Conservation (phyloP, 2,329 filamentous ascomycete genomes). For the Pseudogymnoascus sp. region DNA sequence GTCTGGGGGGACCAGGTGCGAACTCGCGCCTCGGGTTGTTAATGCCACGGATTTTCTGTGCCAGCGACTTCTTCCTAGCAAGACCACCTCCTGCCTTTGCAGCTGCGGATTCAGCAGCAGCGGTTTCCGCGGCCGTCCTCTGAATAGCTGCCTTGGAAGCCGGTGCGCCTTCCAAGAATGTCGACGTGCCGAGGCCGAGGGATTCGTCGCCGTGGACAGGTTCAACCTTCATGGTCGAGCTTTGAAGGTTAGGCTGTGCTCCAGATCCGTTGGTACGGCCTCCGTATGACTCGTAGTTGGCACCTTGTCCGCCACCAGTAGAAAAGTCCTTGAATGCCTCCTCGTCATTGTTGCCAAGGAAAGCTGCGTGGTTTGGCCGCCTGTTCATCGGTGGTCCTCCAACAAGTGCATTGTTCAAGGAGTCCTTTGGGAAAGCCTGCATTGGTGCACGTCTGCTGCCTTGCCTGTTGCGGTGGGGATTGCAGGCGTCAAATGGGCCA, state of each 20-base stretch:
- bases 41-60: constrained; percentile 81
- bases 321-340: constrained; percentile 82
- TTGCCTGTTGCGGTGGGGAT: constrained; percentile 85
- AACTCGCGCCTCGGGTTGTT: constrained; percentile 56
- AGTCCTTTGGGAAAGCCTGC: constrained; percentile 90
- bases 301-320: constrained; percentile 29
- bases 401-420: constrained; percentile 83
- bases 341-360: constrained; percentile 70
- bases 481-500: constrained; percentile 92
- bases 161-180: constrained; percentile 88
- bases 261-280: constrained; percentile 31
- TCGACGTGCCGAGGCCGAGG: constrained; percentile 81
- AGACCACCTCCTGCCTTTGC: constrained; percentile 45
- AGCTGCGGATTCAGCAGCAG: constrained; percentile 47
- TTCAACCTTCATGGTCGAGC: constrained; percentile 57
- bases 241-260: constrained; percentile 45
- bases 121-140: constrained; percentile 53
- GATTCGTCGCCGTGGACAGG: constrained; percentile 77
- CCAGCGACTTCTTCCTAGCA: constrained; percentile 87
- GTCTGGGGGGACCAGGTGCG: constrained; percentile 40
- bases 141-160: constrained; percentile 73
- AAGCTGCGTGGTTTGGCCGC: constrained; percentile 74
- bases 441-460: constrained; percentile 79
- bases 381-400: constrained; percentile 77
- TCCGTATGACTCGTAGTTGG: constrained; percentile 33